Conservation (phyloP, 345 rosid genomes). For the Gossypium stocksii region DNA sequence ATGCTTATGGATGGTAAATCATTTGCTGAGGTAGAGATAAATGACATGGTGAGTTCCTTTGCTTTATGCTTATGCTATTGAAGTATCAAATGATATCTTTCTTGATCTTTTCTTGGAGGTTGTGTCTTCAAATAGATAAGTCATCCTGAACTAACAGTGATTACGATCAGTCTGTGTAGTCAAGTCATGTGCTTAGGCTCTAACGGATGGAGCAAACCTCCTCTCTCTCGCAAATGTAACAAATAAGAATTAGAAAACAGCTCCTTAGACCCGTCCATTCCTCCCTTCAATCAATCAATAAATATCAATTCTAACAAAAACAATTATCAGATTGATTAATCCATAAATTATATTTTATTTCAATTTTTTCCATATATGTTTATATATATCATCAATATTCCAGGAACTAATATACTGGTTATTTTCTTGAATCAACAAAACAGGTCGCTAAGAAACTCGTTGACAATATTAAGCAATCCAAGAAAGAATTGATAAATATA, state of each 20-base stretch:
- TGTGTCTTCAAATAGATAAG: not conserved
- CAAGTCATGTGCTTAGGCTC: not conserved
- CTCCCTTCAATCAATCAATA: not conserved
- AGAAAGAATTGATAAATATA: not conserved
- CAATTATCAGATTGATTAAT: conserved; percentile 3
- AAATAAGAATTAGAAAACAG: not conserved
- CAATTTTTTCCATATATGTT: not conserved
- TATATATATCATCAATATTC: not conserved
- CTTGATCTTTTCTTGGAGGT: not conserved
- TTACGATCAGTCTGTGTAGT: not conserved
- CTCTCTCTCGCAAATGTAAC: not conserved
- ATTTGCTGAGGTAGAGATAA: conserved; percentile 98
- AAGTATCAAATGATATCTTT: not conserved
- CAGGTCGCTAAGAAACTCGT: not conserved
- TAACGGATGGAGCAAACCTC: not conserved
- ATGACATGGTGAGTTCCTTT: conserved; percentile 74
- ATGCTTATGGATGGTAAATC: conserved; percentile 97
- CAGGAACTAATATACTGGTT: not conserved
- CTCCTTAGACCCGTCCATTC: not conserved
- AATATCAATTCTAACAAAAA: not conserved
- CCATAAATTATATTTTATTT: not conserved
- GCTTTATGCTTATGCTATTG: not conserved
- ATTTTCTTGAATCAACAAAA: not conserved
- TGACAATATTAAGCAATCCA: not conserved
- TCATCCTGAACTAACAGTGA: not conserved